phyloP scores from a whole-genome alignment of 495 filamentous ascomycete species.

The Aspergillus coremiiformis region DNA sequence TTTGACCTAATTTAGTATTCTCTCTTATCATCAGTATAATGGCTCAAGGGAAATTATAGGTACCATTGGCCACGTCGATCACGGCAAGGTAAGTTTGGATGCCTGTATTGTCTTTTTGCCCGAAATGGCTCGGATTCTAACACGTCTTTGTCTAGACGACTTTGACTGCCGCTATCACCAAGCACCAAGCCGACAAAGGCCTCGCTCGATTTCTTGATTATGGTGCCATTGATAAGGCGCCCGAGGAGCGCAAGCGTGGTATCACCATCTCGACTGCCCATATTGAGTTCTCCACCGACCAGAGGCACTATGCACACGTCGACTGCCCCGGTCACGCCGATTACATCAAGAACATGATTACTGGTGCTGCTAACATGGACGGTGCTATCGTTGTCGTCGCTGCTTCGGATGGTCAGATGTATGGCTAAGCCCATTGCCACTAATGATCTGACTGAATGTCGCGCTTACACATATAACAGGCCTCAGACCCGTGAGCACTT shows the following conservation, averaged over 20 bases:
- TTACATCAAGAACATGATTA: conserved; percentile 99
- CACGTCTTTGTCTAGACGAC: conserved; percentile 64
- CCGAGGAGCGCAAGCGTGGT: conserved; percentile 98
- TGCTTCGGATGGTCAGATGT: conserved; percentile 98
- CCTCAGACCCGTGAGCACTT: conserved; percentile 98
- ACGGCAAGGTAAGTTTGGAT: conserved; percentile 72
- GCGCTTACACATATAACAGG: conserved; percentile 40
- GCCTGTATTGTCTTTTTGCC: conserved; percentile 5
- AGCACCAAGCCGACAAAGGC: conserved; percentile 89
- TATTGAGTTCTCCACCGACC: conserved; percentile 92
- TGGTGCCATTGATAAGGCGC: conserved; percentile 95
- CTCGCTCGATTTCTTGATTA: conserved; percentile 92
- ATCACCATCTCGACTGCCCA: conserved; percentile 98
- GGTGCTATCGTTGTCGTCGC: conserved; percentile 98
- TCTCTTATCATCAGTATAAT: not conserved
- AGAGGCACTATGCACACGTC: conserved; percentile 96
- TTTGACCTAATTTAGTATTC: not conserved
- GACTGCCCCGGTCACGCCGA: conserved; percentile 99
- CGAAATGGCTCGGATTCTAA: conserved; percentile 20
- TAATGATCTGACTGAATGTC: not conserved
- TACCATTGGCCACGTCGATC: conserved; percentile 99
- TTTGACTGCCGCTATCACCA: conserved; percentile 95
- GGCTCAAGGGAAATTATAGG: conserved; percentile 40
- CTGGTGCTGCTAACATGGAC: conserved; percentile 94
- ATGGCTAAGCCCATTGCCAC: conserved; percentile 12